Evolutionary conservation across 805 yeast genomes (phyloP).

Genomic region (Candida alai): DNA sequence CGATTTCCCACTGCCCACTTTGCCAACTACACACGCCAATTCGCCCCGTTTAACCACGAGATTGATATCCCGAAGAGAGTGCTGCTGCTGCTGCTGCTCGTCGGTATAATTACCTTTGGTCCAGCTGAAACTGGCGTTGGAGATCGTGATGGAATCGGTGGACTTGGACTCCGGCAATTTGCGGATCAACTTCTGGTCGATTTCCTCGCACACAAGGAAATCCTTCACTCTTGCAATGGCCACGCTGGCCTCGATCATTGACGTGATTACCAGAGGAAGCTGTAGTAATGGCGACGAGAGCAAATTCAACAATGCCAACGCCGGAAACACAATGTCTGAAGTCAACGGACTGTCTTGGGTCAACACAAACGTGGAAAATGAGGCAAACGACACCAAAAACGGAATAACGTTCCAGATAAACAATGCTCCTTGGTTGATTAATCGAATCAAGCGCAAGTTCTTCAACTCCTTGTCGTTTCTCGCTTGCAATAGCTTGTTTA

Average conservation of each 20-base stretch:
- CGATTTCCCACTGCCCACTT: slow-evolving; percentile 68
- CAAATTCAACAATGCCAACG: slow-evolving; percentile 56
- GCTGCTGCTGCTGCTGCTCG: slow-evolving; percentile 21
- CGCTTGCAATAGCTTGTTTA: slow-evolving; percentile 45
- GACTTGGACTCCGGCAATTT: slow-evolving; percentile 19
- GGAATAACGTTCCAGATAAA: slow-evolving; percentile 67
- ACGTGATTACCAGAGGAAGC: slow-evolving; percentile 55
- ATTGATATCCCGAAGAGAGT: slow-evolving; percentile 43
- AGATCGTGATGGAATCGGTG: slow-evolving; percentile 37
- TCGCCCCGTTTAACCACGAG: slow-evolving; percentile 51
- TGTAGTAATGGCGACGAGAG: slow-evolving; percentile 56
- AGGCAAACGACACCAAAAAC: slow-evolving; percentile 57
- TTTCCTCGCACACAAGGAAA: slow-evolving; percentile 46
- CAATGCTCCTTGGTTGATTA: slow-evolving; percentile 37
- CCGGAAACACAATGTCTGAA: slow-evolving; percentile 68
- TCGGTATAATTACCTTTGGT: slow-evolving; percentile 14
- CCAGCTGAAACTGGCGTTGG: slow-evolving; percentile 57
- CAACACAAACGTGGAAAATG: slow-evolving; percentile 53
- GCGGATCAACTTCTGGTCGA: slow-evolving; percentile 25
- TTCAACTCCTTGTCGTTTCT: slow-evolving; percentile 58
- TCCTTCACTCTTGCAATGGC: slow-evolving; percentile 51
- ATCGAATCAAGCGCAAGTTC: slow-evolving; percentile 47
- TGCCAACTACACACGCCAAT: slow-evolving; percentile 59
- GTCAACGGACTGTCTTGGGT: slow-evolving; percentile 48
- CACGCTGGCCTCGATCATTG: slow-evolving; percentile 56